Conservation (phyloP, 371 early-diverging fungal species). For the Lichtheimia ramosa region DNA sequence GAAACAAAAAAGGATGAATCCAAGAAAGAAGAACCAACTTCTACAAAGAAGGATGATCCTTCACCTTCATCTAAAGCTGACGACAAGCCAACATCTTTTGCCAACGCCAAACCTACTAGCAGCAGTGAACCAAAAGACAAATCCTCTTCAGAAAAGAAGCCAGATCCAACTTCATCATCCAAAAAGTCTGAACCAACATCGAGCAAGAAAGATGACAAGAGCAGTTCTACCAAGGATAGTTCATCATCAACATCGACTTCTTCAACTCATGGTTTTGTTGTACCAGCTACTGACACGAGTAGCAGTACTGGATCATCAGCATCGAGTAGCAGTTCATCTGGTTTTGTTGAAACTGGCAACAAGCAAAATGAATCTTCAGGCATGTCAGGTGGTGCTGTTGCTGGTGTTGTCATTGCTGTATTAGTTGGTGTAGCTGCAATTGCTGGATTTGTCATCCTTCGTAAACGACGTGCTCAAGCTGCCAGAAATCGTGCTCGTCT, state of each 20-base stretch:
- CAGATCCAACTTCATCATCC: neutral
- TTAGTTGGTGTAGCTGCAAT: slow-evolving; percentile 8
- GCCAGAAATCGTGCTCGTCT: neutral
- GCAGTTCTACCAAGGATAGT: neutral
- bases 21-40: slow-evolving; percentile 4
- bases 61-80: neutral
- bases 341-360: neutral
- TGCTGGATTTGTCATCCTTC: slow-evolving; percentile 8
- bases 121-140: neutral
- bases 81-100: neutral
- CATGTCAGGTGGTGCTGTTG: slow-evolving; percentile 16
- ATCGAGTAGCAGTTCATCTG: neutral
- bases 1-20: slow-evolving; percentile 1
- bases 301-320: neutral
- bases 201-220: neutral
- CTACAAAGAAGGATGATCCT: neutral
- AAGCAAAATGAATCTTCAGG: slow-evolving; percentile 1
- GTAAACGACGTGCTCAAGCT: slow-evolving; percentile 1
- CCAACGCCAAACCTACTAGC: slow-evolving; percentile 1
- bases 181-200: slow-evolving; percentile 2
- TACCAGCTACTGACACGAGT: neutral
- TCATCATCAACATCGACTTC: neutral
- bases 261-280: neutral
- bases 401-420: slow-evolving; percentile 13
- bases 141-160: neutral